These are phyloP conservation scores for Chlorella vulgaris DNA, from an alignment of 139 green algal species.

Conservation along the genomic window DNA sequence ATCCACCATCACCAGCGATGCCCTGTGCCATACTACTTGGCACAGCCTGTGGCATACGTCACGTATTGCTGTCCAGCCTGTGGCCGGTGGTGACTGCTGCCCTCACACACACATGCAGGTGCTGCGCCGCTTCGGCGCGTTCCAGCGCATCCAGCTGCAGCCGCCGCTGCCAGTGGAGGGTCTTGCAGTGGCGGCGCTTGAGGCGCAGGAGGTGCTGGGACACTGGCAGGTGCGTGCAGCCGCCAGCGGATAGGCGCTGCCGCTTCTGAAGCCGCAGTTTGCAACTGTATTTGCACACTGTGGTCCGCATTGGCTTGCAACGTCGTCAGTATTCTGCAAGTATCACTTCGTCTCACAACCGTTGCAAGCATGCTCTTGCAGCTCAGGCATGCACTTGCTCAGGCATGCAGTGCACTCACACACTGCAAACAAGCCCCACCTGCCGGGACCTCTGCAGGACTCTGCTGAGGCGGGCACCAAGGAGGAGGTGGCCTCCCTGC, in stretches of 20 bases:
- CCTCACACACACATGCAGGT: no score
- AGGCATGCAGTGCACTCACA: background rate
- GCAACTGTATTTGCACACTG: no score
- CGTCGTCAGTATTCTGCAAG: no score
- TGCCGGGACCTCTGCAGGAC: background rate
- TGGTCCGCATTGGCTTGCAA: no score
- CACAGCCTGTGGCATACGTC: no score
- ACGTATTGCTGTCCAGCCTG: no score
- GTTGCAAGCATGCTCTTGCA: no score
- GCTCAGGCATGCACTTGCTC: no score
- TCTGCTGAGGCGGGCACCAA: conserved; percentile 49
- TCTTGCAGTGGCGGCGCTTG: conserved; percentile 70
- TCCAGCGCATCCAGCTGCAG: conserved; percentile 53
- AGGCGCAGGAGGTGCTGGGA: conserved; percentile 65
- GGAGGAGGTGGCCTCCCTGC: conserved; percentile 69
- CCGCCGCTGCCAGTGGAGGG: conserved; percentile 52
- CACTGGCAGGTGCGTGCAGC: conserved; percentile 59
- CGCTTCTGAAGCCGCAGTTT: background rate
- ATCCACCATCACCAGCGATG: no score
- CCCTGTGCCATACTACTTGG: no score
- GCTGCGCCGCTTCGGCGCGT: conserved; percentile 59
- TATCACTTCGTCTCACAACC: no score
- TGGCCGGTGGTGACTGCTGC: no score
- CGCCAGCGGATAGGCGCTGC: background rate
- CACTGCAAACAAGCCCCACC: background rate